Base-by-base conservation (phyloP, 768 basidiomycete genomes). In the Pilatotrama ljubarskyi region DNA sequence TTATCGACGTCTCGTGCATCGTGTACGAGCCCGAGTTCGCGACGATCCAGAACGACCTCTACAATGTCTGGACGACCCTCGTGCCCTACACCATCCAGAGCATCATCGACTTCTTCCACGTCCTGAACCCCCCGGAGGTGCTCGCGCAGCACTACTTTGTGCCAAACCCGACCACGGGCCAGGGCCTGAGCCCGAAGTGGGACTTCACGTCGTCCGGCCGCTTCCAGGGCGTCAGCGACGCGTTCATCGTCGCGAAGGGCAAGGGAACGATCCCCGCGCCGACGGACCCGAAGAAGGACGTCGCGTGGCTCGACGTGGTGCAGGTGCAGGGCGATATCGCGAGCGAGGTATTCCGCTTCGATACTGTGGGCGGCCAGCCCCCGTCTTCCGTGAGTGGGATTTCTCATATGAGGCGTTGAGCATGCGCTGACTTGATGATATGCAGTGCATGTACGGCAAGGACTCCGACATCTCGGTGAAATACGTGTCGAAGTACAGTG, bases 101-200 rank as follows among this genome's bases (percentile, higher is more conserved):
- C 29, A 50, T 67, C 56, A 68, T 69, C 64, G 53, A 53, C 32
- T 24, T 62, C 32, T 46, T 66, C 35, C 66, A 66, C 62, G 22
- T 57, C 36, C 2, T 65, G 43, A 60, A 66, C 62, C 55, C 63
- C 22, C 64, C 68, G 13, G 60, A 66, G 32, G 51, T 68, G 41
- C 66, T 70, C 37, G 67, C 64, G n/a, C 74, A 76, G 66, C 74
- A 78, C 47, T 78, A 73, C 69, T 78, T 78, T 66, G 69, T 74
- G 22, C 35, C 65, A 13, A 74, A 72, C 64, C 71, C 72, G 11
- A 63, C 62, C 6, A 72, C 70, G 48, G 65, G 66, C 51, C 50
- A 43, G 32, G 70, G 71, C 41, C 35, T 71, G 51, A 67, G 67
- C 49, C 74, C 77, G 51, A 68, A 69, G 49, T 69, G 74, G 63